These are phyloP conservation scores for Globisporangium cederbergense DNA, from an alignment of 352 stramenopile genomes.

Conservation along the genomic window DNA sequence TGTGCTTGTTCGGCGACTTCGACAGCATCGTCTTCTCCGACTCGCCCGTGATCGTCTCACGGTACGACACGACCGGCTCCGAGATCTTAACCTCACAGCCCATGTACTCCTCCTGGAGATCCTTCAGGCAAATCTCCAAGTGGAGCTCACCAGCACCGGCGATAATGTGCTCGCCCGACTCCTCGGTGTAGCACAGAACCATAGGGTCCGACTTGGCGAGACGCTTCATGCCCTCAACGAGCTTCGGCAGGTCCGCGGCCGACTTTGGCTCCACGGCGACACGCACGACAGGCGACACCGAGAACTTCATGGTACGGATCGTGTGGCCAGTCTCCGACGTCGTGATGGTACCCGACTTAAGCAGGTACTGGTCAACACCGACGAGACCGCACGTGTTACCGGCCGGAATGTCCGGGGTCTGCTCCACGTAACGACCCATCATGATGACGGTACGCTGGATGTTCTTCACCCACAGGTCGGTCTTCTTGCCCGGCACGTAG, in stretches of 20 bases:
- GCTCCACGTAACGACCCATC: slow-evolving; percentile 98
- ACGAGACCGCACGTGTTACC: slow-evolving; percentile 99
- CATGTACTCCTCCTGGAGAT: slow-evolving; percentile 99
- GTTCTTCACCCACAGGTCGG: slow-evolving; percentile 99
- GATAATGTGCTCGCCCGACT: slow-evolving; percentile 99
- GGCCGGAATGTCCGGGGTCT: slow-evolving; percentile 97
- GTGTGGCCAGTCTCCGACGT: slow-evolving; percentile 97
- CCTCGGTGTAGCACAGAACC: slow-evolving; percentile 99
- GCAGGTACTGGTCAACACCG: slow-evolving; percentile 99
- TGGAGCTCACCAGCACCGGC: slow-evolving; percentile 98
- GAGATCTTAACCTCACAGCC: slow-evolving; percentile 98
- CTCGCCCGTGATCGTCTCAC: slow-evolving; percentile 96
- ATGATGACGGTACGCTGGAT: slow-evolving; percentile 99
- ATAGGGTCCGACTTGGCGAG: slow-evolving; percentile 99
- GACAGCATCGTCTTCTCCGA: slow-evolving; percentile 96
- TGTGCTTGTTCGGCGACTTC: slow-evolving; percentile 99
- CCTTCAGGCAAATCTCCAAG: slow-evolving; percentile 99
- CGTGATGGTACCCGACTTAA: slow-evolving; percentile 99
- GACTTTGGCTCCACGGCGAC: slow-evolving; percentile 99
- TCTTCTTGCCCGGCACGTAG: slow-evolving; percentile 99
- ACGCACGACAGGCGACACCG: slow-evolving; percentile 98
- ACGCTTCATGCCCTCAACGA: slow-evolving; percentile 99
- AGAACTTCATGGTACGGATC: slow-evolving; percentile 99
- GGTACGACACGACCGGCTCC: slow-evolving; percentile 99
- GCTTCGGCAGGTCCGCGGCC: slow-evolving; percentile 98